Base-by-base conservation (phyloP, 164 flowering plant species). In the Stephania yunnanensis region DNA sequence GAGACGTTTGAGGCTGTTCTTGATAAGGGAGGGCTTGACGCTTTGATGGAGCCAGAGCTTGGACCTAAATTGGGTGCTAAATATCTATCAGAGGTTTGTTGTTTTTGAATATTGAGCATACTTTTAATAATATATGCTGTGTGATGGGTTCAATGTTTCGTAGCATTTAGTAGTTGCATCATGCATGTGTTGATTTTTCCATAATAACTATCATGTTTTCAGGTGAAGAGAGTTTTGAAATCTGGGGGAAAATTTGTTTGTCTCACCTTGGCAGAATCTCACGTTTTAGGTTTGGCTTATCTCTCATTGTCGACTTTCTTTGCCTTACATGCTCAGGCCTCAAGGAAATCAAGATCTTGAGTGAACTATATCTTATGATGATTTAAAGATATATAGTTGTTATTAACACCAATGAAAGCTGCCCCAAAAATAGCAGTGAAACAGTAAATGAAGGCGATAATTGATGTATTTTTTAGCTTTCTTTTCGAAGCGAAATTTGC, bases 1-100 rank as follows among this genome's bases (percentile, higher is more conserved):
- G 91, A 76, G 71, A 79, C 79, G 17, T 95, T 95, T 82, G 93
- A 92, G 85, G 87, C 78, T 75, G 85, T 93, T 68, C 79, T 95
- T 79, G 99, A 95, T 80, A 95, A 95, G 73, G 99, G 99, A 58
- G 99, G 97, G 70, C 85, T 95, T 85, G 99, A 95, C 91, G 99
- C 99, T 81, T 78, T 95, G 80, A 93, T 95, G 99, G 99, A 95
- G 85, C 97, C 97, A 6, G 85, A 92, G 81, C 85, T 83, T 81
- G 99, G 99, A 5, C 71, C 93, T 46, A 80, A 84, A 79, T 79
- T 95, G n/a, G 99, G 99, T 45, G 80, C 48, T 75, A 87, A 79
- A 72, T 95, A 95, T 80, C 81, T 93, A 73, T 88, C 93, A 64
- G 98, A 92, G 98, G 98, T 94, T 70, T 58, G 29, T 30, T 77